Evolutionary conservation across 1,284 basidiomycete species (phyloP).

Genomic region (Sporisorium reilianum): DNA sequence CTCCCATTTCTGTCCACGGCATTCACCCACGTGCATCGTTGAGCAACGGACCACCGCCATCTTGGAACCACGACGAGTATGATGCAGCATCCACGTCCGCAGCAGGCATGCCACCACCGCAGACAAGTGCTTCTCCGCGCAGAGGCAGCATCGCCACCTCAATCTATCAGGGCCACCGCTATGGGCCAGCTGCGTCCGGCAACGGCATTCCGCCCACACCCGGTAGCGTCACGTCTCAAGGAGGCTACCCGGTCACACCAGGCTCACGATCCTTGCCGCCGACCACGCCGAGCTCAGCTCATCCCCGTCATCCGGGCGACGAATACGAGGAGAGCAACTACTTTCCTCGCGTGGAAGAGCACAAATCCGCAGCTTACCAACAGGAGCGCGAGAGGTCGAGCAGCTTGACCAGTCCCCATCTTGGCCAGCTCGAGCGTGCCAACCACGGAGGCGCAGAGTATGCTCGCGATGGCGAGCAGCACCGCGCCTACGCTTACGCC

Average conservation of each 20-base stretch:
- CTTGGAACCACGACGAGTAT: conserved; percentile 23
- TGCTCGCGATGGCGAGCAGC: conserved; percentile 4
- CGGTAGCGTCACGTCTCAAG: conserved; percentile 20
- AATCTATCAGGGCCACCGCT: conserved; percentile 8
- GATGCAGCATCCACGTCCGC: conserved; percentile 8
- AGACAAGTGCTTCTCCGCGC: conserved; percentile 27
- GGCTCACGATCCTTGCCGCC: conserved; percentile 37
- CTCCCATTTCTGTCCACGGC: conserved; percentile 19
- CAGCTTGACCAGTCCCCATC: conserved; percentile 32
- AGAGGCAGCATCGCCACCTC: conserved; percentile 21
- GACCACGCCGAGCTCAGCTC: conserved; percentile 18
- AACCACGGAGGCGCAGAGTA: background rate
- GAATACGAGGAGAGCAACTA: conserved; percentile 38
- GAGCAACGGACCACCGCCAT: background rate
- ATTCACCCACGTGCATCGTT: conserved; percentile 14
- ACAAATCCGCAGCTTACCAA: conserved; percentile 5
- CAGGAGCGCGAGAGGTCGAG: conserved; percentile 13
- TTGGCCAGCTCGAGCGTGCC: conserved; percentile 16
- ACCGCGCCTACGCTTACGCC: conserved; percentile 5
- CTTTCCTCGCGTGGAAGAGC: conserved; percentile 26
- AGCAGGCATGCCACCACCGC: conserved; percentile 41
- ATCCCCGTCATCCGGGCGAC: conserved; percentile 13
- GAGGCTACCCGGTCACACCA: conserved; percentile 36
- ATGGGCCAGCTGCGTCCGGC: conserved; percentile 20
- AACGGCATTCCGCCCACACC: conserved; percentile 34